These are phyloP conservation scores for Ceratobasidium sp. DNA, from an alignment of 1,284 basidiomycete genomes.

Conservation along the genomic window DNA sequence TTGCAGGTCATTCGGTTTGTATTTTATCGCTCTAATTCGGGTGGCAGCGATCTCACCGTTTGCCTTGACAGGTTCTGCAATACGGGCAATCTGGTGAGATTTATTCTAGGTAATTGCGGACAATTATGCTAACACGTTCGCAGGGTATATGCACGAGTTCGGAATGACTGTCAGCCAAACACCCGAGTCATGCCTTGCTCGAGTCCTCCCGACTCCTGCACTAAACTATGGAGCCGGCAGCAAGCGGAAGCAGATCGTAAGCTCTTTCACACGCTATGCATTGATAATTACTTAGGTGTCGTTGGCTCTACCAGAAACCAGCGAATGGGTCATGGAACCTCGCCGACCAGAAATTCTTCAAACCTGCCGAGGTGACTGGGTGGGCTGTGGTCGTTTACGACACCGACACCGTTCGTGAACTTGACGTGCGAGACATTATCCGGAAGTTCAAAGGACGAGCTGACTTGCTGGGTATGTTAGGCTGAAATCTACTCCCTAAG, in stretches of 20 bases:
- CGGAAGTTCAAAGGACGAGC: constrained; percentile 18
- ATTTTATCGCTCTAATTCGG: not conserved
- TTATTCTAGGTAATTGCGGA: too few relatives aligned
- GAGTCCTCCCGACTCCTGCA: constrained; percentile 46
- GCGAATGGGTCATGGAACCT: constrained; percentile 30
- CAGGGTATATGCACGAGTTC: constrained; percentile 46
- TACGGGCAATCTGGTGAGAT: constrained; percentile 45
- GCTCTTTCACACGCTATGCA: not conserved
- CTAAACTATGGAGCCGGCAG: constrained; percentile 42
- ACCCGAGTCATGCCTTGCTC: constrained; percentile 29
- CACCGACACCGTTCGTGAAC: not conserved
- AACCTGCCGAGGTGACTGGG: constrained; percentile 5
- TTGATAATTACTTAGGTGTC: not conserved
- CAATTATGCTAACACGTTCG: too few relatives aligned
- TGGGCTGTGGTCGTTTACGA: constrained; percentile 39
- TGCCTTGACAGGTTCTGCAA: constrained; percentile 25
- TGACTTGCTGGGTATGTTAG: constrained; percentile 25
- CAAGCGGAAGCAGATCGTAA: constrained; percentile 30
- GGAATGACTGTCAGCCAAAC: constrained; percentile 40
- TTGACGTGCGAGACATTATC: constrained; percentile 18
- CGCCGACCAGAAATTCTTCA: constrained; percentile 31
- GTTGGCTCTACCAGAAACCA: not conserved
- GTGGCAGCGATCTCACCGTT: too few relatives aligned
- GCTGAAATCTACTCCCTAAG: not conserved
- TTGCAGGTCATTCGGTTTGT: constrained; percentile 16